Evolutionary conservation across 768 basidiomycete genomes (phyloP), one percentile per base, ranked within the genome.

Genomic region (Russula sp.): DNA sequence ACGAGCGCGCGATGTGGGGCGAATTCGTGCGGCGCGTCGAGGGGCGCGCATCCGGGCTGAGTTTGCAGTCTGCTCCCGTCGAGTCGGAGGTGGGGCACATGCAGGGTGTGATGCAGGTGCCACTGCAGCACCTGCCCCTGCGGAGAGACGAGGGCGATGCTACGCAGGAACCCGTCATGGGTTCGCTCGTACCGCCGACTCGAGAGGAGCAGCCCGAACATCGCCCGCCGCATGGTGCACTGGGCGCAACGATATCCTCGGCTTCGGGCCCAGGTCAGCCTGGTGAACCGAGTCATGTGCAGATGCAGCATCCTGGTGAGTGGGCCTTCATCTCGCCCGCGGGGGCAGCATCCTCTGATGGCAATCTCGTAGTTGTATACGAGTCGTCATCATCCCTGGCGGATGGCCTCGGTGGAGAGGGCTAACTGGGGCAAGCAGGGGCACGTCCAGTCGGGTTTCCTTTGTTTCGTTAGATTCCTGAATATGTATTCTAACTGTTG

Each of bases 21-120:
- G 85, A 86, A 71, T 86, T 88, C 71, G 84, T 87, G 62, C 77
- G 83, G 68, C 73, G 79, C 22, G 82, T 82, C 13, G 86, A 86
- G 68, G 84, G 84, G 4, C 74, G 81, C 50, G 61, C 69, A 42
- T 59, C 59, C 3, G 67, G 61, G 6, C 53, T 60, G 48, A 51
- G 48, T 22, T 22, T 66, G 50, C 66, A 61, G n/a, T 39, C 57
- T 47, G 42, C 65, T 57, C 57, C 65, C 60, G 64, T 56, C 31
- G 59, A 55, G 13, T 65, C 61, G 47, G 62, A 58, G 40, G 61
- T 63, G 13, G 57, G 55, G 40, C 63, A 50, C 49, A 56, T 64
- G 63, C 68, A 61, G 55, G 59, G 55, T 47, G 55, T 56, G 37
- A 65, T 57, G 55, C 66, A 56, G 52, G 63, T 64, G 53, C 63